Conservation (phyloP, 805 yeast species). For the Yamadazyma insecticola region DNA sequence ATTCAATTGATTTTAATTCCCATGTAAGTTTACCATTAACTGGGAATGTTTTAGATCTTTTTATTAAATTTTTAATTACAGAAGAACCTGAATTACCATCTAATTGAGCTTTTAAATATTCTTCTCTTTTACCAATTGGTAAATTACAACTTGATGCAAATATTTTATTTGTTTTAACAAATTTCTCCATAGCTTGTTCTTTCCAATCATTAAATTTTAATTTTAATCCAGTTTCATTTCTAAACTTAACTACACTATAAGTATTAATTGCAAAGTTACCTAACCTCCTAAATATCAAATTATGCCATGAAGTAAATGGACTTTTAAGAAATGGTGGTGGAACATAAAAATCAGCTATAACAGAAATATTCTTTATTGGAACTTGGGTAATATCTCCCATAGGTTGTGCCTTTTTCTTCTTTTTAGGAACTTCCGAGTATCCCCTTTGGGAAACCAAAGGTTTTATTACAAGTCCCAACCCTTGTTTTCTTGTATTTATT, state of each 20-base stretch:
- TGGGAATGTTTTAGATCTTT: slow-evolving; percentile 45
- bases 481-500: too few species aligned
- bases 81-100: slow-evolving; percentile 31
- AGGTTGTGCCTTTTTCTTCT: slow-evolving; percentile 9
- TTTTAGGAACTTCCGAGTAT: slow-evolving; percentile 2
- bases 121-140: slow-evolving; percentile 26
- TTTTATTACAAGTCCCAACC: neutral
- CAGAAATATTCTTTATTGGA: slow-evolving; percentile 36
- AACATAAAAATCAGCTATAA: slow-evolving; percentile 39
- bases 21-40: slow-evolving; percentile 58
- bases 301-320: slow-evolving; percentile 35
- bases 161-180: slow-evolving; percentile 73
- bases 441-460: neutral
- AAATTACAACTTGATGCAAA: slow-evolving; percentile 55
- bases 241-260: slow-evolving; percentile 44
- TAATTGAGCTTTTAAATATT: slow-evolving; percentile 41
- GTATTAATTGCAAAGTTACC: slow-evolving; percentile 69
- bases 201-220: slow-evolving; percentile 77
- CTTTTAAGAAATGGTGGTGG: slow-evolving; percentile 29
- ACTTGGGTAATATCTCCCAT: slow-evolving; percentile 31
- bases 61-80: slow-evolving; percentile 26
- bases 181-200: slow-evolving; percentile 74
- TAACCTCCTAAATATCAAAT: slow-evolving; percentile 53
- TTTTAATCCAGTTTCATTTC: slow-evolving; percentile 35
- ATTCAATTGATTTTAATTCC: slow-evolving; percentile 69